Percentiles rank a stretch among this genome's conserved stretches.
Conservation (phyloP, 345 rosid genomes). For the Populus deltoides region DNA sequence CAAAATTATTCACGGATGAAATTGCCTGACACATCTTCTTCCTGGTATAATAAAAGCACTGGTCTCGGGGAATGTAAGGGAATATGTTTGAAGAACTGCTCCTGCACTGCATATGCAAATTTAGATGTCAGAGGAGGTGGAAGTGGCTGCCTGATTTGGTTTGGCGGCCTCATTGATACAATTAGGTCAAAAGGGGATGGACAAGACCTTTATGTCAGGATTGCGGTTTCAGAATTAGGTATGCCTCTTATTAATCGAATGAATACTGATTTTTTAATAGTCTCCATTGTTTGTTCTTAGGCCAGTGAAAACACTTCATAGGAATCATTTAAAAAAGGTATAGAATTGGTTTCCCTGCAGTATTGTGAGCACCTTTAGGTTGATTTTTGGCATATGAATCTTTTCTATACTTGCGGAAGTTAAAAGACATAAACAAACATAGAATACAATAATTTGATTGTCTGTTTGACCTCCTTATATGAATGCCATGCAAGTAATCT, state of each 20-base stretch:
- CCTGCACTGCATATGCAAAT: neutral
- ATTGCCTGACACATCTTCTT: conserved; percentile 1
- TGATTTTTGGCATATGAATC: too few species aligned
- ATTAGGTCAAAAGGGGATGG: neutral
- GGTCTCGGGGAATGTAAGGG: neutral
- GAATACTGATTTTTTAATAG: too few species aligned
- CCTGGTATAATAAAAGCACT: neutral
- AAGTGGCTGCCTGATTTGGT: conserved; percentile 8
- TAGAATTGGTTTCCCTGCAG: too few species aligned
- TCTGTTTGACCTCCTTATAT: too few species aligned
- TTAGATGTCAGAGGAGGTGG: neutral
- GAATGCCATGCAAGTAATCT: too few species aligned
- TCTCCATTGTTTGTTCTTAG: too few species aligned
- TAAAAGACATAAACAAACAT: too few species aligned
- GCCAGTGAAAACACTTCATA: too few species aligned
- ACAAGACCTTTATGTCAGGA: neutral
- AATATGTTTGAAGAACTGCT: neutral
- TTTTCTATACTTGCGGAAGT: too few species aligned
- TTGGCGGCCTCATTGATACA: neutral
- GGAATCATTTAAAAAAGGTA: too few species aligned
- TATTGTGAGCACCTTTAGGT: too few species aligned
- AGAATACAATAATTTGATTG: too few species aligned
- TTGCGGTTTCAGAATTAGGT: neutral
- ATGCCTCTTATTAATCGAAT: neutral
- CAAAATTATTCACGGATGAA: neutral